Percentiles rank a stretch among this genome's conserved stretches.
Conservation (phyloP, 1,284 basidiomycete genomes). For the Melampsora abietis-canadensis region DNA sequence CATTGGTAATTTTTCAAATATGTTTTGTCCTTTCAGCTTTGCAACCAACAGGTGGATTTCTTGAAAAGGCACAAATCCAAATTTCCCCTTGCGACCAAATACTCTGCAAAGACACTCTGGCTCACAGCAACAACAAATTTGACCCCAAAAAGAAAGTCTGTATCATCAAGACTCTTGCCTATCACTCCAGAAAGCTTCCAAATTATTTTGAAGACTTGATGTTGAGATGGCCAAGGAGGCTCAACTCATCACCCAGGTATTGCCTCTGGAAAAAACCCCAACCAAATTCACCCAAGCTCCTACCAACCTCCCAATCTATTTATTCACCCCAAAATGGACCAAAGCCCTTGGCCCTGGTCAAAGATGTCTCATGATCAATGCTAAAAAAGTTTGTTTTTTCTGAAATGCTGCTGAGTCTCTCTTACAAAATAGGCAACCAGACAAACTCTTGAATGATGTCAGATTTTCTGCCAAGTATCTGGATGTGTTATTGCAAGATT, state of each 20-base stretch:
- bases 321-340: conserved; percentile 24
- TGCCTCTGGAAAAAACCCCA: neutral
- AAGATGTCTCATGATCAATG: conserved; percentile 12
- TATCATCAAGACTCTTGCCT: conserved; percentile 1
- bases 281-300: conserved; percentile 5
- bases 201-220: conserved; percentile 10
- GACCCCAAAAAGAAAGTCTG: neutral
- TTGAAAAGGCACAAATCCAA: conserved; percentile 1
- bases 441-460: neutral
- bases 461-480: conserved; percentile 11
- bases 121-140: conserved; percentile 25
- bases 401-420: conserved; percentile 25
- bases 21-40: neutral
- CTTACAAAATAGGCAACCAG: neutral
- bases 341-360: conserved; percentile 5
- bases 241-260: neutral
- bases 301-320: conserved; percentile 27
- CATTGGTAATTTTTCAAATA: too few relatives aligned
- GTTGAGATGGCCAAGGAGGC: neutral
- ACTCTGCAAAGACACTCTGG: neutral
- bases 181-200: conserved; percentile 19
- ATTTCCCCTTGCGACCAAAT: neutral
- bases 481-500: neutral
- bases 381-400: conserved; percentile 9
- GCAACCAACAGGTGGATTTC: neutral